These are phyloP conservation scores for Strobilomyces echinocephalus DNA, from an alignment of 768 basidiomycete species.

Conservation along the genomic window DNA sequence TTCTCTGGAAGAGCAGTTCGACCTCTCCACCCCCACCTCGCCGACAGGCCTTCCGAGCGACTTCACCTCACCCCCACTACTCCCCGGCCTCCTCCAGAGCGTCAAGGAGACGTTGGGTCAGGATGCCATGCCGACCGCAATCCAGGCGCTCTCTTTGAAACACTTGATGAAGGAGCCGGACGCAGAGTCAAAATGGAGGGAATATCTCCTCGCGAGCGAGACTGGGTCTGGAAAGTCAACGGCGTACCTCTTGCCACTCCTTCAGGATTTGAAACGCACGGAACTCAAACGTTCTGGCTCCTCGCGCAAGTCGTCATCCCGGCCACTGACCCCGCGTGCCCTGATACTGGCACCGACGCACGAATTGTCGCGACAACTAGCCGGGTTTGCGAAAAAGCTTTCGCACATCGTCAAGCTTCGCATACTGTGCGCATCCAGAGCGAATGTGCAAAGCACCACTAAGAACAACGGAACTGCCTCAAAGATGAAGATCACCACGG, in stretches of 20 bases:
- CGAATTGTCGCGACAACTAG: conserved; percentile 79
- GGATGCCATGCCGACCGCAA: conserved; percentile 60
- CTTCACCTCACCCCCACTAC: conserved; percentile 68
- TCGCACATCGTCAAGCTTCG: conserved; percentile 73
- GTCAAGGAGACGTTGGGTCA: conserved; percentile 56
- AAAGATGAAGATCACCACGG: conserved; percentile 37
- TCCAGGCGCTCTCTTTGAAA: conserved; percentile 72
- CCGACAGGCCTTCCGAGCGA: conserved; percentile 28
- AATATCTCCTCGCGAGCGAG: conserved; percentile 77
- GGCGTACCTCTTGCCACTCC: conserved; percentile 81
- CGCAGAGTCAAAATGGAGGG: conserved; percentile 19
- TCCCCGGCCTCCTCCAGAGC: conserved; percentile 57
- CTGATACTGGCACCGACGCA: conserved; percentile 86
- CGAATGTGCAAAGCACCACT: conserved; percentile 38
- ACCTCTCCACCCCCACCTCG: conserved; percentile 26
- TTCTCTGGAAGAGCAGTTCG: conserved; percentile 35
- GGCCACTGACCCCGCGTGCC: conserved; percentile 60
- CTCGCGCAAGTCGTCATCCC: conserved; percentile 11
- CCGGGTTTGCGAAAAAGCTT: conserved; percentile 67
- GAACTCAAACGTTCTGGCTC: conserved; percentile 37
- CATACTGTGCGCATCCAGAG: conserved; percentile 64
- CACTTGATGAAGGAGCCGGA: conserved; percentile 44
- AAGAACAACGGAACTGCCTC: conserved; percentile 39
- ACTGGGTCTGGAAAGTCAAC: conserved; percentile 92
- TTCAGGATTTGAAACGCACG: conserved; percentile 69